Percentiles rank a stretch among this genome's conserved stretches.
These are phyloP conservation scores for Neohortaea acidophila DNA, from an alignment of 495 filamentous ascomycete genomes.

Conservation along the genomic window DNA sequence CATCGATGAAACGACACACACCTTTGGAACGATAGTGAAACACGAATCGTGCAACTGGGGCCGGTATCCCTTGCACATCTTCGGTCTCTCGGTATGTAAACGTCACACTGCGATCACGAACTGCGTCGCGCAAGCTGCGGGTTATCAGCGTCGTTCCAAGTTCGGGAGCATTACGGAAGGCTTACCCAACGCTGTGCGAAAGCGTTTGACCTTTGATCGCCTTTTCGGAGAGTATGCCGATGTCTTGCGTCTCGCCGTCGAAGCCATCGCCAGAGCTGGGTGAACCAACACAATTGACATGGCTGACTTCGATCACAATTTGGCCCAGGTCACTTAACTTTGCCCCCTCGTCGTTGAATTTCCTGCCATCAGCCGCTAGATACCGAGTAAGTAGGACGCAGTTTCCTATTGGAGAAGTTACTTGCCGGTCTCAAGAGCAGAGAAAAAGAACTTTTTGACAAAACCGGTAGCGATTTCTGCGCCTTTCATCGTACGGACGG, in stretches of 20 bases:
- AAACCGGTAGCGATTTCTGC: background rate
- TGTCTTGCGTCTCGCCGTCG: no score
- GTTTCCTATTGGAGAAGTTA: background rate
- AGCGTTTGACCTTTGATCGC: conserved; percentile 8
- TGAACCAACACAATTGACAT: no score
- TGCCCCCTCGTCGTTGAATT: background rate
- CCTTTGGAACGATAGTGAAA: conserved; percentile 8
- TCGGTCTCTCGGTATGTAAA: no score
- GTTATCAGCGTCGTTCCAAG: no score
- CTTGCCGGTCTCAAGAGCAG: background rate
- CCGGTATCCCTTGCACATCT: no score
- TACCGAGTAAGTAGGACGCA: background rate
- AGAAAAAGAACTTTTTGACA: background rate
- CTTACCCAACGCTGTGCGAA: conserved; percentile 8
- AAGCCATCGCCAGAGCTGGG: no score
- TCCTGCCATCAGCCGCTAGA: no score
- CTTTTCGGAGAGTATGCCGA: conserved; percentile 8
- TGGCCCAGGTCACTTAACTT: background rate
- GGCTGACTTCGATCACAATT: no score
- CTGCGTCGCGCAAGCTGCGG: no score
- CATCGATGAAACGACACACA: conserved; percentile 1
- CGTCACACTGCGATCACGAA: no score
- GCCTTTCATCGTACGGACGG: background rate
- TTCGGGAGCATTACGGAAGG: no score
- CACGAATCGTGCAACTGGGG: conserved; percentile 2